Percentiles rank a stretch among this genome's conserved stretches.
Evolutionary conservation across 805 yeast species (phyloP).

Genomic region (Cyberlindnera petersonii): DNA sequence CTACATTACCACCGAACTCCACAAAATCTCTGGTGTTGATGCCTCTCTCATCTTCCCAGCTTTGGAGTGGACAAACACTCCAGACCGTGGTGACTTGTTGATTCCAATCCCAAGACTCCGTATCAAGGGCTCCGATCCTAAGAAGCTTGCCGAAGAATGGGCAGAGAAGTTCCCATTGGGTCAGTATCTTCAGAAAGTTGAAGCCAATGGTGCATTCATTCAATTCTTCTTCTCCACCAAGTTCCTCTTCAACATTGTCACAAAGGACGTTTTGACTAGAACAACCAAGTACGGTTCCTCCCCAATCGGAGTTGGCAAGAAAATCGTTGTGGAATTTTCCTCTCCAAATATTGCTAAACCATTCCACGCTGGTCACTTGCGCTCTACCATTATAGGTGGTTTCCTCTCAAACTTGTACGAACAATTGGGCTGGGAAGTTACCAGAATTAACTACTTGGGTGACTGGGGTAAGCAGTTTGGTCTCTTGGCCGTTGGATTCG

Average conservation of each 20-base stretch:
- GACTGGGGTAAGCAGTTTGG: constrained; percentile 99
- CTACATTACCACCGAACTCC: constrained; percentile 76
- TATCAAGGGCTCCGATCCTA: constrained; percentile 77
- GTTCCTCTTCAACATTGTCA: constrained; percentile 61
- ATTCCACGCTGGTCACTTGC: constrained; percentile 98
- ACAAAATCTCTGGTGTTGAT: constrained; percentile 70
- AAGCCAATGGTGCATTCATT: constrained; percentile 84
- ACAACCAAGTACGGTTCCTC: constrained; percentile 63
- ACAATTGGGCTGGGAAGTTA: constrained; percentile 87
- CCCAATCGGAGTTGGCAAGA: constrained; percentile 70
- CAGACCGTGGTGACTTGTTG: constrained; percentile 89
- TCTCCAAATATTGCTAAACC: constrained; percentile 99
- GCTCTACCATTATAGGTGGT: constrained; percentile 98
- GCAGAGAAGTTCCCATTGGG: constrained; percentile 73
- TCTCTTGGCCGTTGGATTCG: constrained; percentile 87
- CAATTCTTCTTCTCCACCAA: constrained; percentile 79
- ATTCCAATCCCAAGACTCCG: constrained; percentile 91
- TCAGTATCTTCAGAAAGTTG: constrained; percentile 62
- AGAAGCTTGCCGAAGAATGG: constrained; percentile 71
- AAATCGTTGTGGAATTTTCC: constrained; percentile 80
- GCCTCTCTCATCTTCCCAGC: constrained; percentile 70
- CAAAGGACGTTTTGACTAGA: constrained; percentile 64
- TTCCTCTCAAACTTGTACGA: constrained; percentile 87
- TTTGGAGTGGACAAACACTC: constrained; percentile 78
- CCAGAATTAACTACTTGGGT: constrained; percentile 90